Evolutionary conservation across 1,284 basidiomycete genomes (phyloP), one percentile per base, ranked within the genome.

Genomic region (Sporisorium exsertum): DNA sequence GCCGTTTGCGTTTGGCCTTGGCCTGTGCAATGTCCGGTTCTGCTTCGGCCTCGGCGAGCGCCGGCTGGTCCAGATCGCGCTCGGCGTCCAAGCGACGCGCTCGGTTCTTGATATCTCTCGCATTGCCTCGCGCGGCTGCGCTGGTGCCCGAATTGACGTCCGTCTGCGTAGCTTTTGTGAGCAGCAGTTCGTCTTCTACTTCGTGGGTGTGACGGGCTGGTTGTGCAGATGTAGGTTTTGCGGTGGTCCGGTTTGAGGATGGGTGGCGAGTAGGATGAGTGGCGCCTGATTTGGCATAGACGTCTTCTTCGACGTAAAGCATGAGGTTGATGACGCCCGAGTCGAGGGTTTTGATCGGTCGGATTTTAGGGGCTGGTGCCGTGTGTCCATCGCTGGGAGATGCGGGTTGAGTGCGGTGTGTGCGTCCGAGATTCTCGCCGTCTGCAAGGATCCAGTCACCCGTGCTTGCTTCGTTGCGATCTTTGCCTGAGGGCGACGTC

Each of bases 231-330:
- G 69, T 72, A 0, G 64, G 64, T 6, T 51, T 49, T 12, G 43
- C 45, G 18, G 22, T 9, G 22, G 20, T 53, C 0, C 5, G 24
- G 6, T 64, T 64, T 2, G 58, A 54, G 1, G 54, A 37, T 0
- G 59, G 42, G 22, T 13, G 20, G 40, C 8, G 50, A 1, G 57
- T 4, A 0, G 47, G 18, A 3, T 24, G 40, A 8, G 24, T 16
- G 7, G 22, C 27, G 13, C 69, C 60, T 13, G 68, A 72, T 46
- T 77, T 77, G 40, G 66, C 67, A 13, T 54, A 53, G n/a, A 77
- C 47, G 43, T 78, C 64, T 40, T 78, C 75, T 54, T 78, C 71
- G 65, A 74, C 58, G 22, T 71, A 74, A n/a, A 74, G 71, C 71
- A 78, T 71, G 33, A 78, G 56, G 24, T 74, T 78, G 61, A 74